These are phyloP conservation scores for Hanseniaspora lachancei DNA, from an alignment of 805 yeast genomes.

Conservation along the genomic window DNA sequence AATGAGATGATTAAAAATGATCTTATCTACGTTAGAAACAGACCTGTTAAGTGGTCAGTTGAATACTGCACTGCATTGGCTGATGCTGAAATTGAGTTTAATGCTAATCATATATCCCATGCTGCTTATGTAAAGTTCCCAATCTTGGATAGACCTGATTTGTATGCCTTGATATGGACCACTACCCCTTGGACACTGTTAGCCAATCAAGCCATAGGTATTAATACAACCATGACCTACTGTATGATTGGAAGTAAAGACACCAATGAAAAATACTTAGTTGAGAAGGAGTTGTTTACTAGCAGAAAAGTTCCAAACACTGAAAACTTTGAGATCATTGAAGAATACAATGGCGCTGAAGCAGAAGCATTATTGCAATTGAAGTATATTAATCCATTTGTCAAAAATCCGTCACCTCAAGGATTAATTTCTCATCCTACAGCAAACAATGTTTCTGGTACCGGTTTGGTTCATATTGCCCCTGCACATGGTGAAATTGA, in stretches of 20 bases:
- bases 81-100: conserved; percentile 89
- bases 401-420: conserved; percentile 20
- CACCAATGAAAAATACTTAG: conserved; percentile 36
- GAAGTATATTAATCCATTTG: conserved; percentile 46
- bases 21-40: conserved; percentile 67
- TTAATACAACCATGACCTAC: conserved; percentile 48
- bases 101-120: conserved; percentile 50
- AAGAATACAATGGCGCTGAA: conserved; percentile 27
- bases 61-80: conserved; percentile 91
- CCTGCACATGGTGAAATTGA: conserved; percentile 98
- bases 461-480: conserved; percentile 93
- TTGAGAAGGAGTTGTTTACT: conserved; percentile 40
- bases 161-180: conserved; percentile 66
- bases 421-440: conserved; percentile 71
- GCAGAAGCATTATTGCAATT: conserved; percentile 25
- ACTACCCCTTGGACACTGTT: conserved; percentile 97
- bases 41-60: conserved; percentile 96
- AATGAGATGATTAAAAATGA: conserved; percentile 49
- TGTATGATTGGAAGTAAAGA: conserved; percentile 31
- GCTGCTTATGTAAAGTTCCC: conserved; percentile 65
- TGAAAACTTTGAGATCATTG: conserved; percentile 15
- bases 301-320: conserved; percentile 24
- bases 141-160: conserved; percentile 18
- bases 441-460: conserved; percentile 71
- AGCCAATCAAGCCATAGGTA: conserved; percentile 72